phyloP scores from a whole-genome alignment of 441 rosid species.

The Hura crepitans region DNA sequence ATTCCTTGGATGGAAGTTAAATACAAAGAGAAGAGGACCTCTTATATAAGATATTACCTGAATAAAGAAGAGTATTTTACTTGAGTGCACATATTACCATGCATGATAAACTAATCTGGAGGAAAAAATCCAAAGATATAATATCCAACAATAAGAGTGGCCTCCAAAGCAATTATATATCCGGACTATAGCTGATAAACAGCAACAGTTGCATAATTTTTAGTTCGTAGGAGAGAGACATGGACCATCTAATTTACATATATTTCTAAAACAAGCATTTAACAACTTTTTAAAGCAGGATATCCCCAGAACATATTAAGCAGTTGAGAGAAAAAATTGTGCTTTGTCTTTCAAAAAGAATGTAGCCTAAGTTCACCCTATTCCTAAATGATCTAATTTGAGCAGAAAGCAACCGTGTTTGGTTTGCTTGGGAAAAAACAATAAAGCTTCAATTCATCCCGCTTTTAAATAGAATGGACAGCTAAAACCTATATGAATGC shows the following conservation, averaged over 20 bases:
- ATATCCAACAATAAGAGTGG: constrained; percentile 3
- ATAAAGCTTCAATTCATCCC: neutral
- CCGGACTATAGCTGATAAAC: neutral
- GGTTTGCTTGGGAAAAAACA: neutral
- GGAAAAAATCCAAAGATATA: neutral
- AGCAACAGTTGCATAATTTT: no score
- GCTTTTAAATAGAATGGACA: neutral
- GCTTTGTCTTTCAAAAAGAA: neutral
- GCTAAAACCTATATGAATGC: neutral
- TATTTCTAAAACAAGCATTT: neutral
- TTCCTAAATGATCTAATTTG: neutral
- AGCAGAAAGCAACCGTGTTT: neutral
- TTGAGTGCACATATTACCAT: neutral
- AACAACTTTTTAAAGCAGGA: neutral
- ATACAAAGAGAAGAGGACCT: constrained; percentile 85
- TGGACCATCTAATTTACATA: neutral
- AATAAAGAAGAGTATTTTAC: constrained; percentile 20
- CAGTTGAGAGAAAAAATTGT: neutral
- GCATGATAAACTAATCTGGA: neutral
- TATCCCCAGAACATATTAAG: neutral
- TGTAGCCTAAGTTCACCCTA: neutral
- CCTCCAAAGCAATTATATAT: neutral
- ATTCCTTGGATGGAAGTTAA: constrained; percentile 83
- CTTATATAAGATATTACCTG: constrained; percentile 79
- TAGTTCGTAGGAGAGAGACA: neutral